These are phyloP conservation scores for Thymus mandschuricus DNA, from an alignment of 257 asterid species.

Conservation along the genomic window DNA sequence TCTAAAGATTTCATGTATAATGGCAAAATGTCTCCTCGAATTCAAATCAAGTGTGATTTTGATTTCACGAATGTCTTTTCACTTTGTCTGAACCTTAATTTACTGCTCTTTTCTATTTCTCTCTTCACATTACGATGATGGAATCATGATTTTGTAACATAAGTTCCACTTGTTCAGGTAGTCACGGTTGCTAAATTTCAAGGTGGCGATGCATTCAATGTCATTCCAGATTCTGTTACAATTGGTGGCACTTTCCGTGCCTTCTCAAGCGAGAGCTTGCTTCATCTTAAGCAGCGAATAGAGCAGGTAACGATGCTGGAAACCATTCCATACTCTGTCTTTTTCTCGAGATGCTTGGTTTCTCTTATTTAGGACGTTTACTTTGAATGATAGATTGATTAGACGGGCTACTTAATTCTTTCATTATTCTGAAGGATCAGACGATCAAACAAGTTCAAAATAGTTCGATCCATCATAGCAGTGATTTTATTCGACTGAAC, in stretches of 20 bases:
- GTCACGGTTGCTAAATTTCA: slow-evolving; percentile 83
- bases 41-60: too few relatives aligned
- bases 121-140: not conserved
- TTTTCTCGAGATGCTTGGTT: not conserved
- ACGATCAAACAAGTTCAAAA: not conserved
- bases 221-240: slow-evolving; percentile 90
- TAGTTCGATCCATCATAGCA: not conserved
- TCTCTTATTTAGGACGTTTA: not conserved
- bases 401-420: not conserved
- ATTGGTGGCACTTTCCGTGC: slow-evolving; percentile 95
- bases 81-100: too few relatives aligned
- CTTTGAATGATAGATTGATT: not conserved
- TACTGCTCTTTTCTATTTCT: not conserved
- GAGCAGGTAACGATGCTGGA: slow-evolving; percentile 57
- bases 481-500: not conserved
- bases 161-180: slow-evolving; percentile 52
- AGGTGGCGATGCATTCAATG: slow-evolving; percentile 93
- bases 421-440: not conserved
- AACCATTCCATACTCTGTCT: not conserved
- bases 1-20: too few relatives aligned
- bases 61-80: too few relatives aligned
- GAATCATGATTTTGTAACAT: not conserved
- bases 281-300: slow-evolving; percentile 70
- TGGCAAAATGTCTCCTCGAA: too few relatives aligned
- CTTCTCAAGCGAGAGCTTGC: slow-evolving; percentile 69